Base-by-base conservation (phyloP, 1,284 basidiomycete genomes). In the Cutaneotrichosporon dermatis region DNA sequence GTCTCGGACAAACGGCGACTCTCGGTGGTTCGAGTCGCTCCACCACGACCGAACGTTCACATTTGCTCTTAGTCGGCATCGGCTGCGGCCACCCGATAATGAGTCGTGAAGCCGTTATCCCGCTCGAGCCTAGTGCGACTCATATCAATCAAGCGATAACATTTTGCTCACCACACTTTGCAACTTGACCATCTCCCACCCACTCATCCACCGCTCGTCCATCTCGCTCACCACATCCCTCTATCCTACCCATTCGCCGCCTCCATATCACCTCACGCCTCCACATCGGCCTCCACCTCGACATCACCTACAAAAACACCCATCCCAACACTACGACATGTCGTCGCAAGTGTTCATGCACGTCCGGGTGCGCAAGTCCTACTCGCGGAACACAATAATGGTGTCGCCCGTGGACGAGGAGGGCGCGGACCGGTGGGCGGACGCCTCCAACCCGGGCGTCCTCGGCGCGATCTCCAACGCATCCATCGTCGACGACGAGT, bases 281-380 rank as follows among this genome's bases (percentile, higher is more conserved):
- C 40, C 11, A 9, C 40, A 41, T 12, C 40, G 4, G 43, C 43
- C 2, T 44, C n/a, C 15, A 44, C n/a, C n/a, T 7, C 43, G 43
- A 43, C 44, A 34, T 25, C 25, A 46, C 10, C 6, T 25, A 8
- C 43, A 15, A 6, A 8, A 43, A 43, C 42, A 12, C 9, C 42
- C 6, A 13, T n/a, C 12, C 10, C 12, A 40, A 40, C 10, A 6
- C 42, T 12, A 6, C 42, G 6, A 43, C 34, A 6, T 34, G 3
- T 39, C 16, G 37, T 41, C 37, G 37, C 16, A 37, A 3, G 50
- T 37, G 39, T 41, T 54, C 44, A 45, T 46, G 15, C 53, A 54
- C 25, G 11, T 54, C 43, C 35, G 53, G 6, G 53, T 54, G 4
- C 53, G 53, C 53, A 54, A 54, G 43, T 54, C 53, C 34, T 36